These are phyloP conservation scores for Pseudocercospora crystallina DNA, from an alignment of 2,329 filamentous ascomycete genomes.

Conservation along the genomic window DNA sequence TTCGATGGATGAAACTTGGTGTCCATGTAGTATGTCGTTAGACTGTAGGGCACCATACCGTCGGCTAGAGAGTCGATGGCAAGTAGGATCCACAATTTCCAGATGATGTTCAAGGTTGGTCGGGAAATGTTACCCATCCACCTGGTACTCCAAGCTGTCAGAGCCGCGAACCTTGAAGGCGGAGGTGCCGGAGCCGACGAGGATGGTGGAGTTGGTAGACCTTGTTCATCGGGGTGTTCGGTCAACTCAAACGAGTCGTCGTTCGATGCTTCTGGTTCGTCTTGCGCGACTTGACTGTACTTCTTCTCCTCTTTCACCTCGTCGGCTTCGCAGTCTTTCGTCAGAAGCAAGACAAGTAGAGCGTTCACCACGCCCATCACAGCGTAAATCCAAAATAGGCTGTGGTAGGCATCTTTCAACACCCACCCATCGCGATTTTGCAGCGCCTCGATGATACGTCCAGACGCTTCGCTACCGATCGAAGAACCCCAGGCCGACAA, in stretches of 20 bases:
- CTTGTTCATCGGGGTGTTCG: constrained; percentile 14
- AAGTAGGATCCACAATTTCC: constrained; percentile 66
- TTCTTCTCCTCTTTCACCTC: constrained; percentile 27
- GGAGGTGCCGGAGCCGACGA: constrained; percentile 6
- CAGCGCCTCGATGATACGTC: constrained; percentile 53
- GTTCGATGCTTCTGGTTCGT: constrained; percentile 23
- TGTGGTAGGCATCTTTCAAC: constrained; percentile 55
- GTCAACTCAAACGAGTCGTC: constrained; percentile 22
- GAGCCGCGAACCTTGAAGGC: constrained; percentile 8
- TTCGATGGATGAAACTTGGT: constrained; percentile 55
- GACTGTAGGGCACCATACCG: constrained; percentile 59
- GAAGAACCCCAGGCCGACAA: constrained; percentile 57
- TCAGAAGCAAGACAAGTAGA: constrained; percentile 48
- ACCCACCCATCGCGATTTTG: constrained; percentile 49
- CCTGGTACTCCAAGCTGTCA: constrained; percentile 18
- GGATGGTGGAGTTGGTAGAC: neutral
- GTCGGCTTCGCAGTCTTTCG: constrained; percentile 51
- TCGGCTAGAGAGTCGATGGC: constrained; percentile 65
- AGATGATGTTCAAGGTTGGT: constrained; percentile 55
- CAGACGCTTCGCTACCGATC: constrained; percentile 54
- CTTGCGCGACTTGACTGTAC: constrained; percentile 28
- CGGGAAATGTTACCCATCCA: constrained; percentile 57
- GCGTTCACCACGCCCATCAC: constrained; percentile 57
- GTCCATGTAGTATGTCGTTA: constrained; percentile 59
- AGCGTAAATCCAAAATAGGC: constrained; percentile 59